A percentile compares a stretch with the other conserved stretches of the same genome.
phyloP scores from a whole-genome alignment of 1,284 basidiomycete genomes.

The Pseudozyma sp. region DNA sequence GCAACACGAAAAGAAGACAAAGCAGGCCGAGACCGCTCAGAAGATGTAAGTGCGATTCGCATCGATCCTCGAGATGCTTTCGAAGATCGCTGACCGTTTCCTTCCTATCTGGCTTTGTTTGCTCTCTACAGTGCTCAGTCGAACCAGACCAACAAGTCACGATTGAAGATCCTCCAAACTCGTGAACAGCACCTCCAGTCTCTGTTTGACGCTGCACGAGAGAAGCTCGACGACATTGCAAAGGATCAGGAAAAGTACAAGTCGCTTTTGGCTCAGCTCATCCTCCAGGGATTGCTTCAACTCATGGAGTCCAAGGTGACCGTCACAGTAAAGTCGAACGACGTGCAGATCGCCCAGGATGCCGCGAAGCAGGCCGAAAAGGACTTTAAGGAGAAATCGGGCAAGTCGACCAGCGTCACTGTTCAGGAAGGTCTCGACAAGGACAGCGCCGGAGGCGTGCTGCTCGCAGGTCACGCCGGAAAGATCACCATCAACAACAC shows the following conservation, averaged over 20 bases:
- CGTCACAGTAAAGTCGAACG: constrained; percentile 57
- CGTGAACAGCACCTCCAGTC: constrained; percentile 92
- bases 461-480: constrained; percentile 57
- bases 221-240: constrained; percentile 76
- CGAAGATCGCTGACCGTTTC: not conserved
- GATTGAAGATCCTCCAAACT: constrained; percentile 87
- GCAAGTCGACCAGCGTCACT: constrained; percentile 75
- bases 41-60: constrained; percentile 61
- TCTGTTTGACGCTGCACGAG: constrained; percentile 82
- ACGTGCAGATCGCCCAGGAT: constrained; percentile 69
- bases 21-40: constrained; percentile 64
- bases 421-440: constrained; percentile 79
- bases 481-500: constrained; percentile 68
- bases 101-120: not conserved
- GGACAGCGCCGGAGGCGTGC: constrained; percentile 71
- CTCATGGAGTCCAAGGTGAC: constrained; percentile 63
- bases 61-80: not conserved
- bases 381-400: constrained; percentile 81
- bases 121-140: constrained; percentile 81
- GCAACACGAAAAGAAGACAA: constrained; percentile 66
- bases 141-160: constrained; percentile 91
- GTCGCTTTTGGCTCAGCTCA: constrained; percentile 70
- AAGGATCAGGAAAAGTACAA: constrained; percentile 75
- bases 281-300: constrained; percentile 74
- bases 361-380: constrained; percentile 77